Percentiles rank a stretch among this genome's conserved stretches.
Conservation (phyloP, 768 basidiomycete species). For the Dacryopinax spathularia region DNA sequence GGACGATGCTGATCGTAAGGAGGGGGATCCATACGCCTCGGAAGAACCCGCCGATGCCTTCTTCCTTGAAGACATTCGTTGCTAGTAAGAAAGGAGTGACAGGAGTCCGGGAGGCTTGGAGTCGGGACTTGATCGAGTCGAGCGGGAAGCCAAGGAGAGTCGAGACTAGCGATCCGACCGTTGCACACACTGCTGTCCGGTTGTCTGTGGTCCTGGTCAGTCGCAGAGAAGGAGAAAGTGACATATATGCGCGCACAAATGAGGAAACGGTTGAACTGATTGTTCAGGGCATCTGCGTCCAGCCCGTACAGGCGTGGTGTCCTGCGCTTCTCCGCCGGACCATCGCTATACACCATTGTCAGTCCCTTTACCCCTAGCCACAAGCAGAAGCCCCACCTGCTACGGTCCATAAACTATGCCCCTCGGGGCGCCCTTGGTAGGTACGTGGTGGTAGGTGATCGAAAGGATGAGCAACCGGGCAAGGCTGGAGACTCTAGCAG, state of each 20-base stretch:
- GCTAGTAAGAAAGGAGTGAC: slow-evolving; percentile 52
- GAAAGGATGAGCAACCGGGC: neutral
- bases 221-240: too few species aligned
- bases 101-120: slow-evolving; percentile 69
- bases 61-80: slow-evolving; percentile 46
- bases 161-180: slow-evolving; percentile 81
- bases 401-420: slow-evolving; percentile 2
- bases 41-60: slow-evolving; percentile 82
- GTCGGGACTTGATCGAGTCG: slow-evolving; percentile 86
- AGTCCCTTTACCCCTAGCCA: neutral
- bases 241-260: neutral
- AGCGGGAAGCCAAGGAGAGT: slow-evolving; percentile 75
- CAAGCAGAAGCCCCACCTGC: neutral
- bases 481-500: too few species aligned
- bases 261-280: neutral
- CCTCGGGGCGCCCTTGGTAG: neutral
- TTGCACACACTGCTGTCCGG: slow-evolving; percentile 79
- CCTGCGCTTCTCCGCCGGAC: neutral
- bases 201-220: slow-evolving; percentile 36
- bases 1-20: slow-evolving; percentile 90
- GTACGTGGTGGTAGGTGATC: neutral
- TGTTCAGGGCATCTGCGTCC: neutral
- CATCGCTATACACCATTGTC: neutral
- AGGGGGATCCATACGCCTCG: slow-evolving; percentile 85
- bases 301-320: neutral